phyloP scores from a whole-genome alignment of 2,329 filamentous ascomycete genomes.

The Aspergillus japonicus region DNA sequence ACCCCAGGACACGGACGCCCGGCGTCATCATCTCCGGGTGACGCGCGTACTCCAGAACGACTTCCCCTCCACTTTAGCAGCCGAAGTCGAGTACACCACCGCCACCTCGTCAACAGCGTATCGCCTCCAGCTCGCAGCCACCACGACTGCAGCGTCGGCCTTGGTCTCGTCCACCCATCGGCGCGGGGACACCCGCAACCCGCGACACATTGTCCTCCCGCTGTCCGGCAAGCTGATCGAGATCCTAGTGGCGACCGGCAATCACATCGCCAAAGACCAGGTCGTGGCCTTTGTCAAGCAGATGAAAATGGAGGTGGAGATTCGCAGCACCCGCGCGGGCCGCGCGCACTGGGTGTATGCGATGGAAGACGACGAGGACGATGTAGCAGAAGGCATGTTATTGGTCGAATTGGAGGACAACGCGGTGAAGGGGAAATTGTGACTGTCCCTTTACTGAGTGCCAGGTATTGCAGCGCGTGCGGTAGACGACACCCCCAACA shows the following conservation, averaged over 20 bases:
- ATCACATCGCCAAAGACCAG: constrained; percentile 51
- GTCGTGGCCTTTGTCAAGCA: constrained; percentile 60
- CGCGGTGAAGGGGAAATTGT: constrained; percentile 32
- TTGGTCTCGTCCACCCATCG: constrained; percentile 44
- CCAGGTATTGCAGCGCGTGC: too few species aligned
- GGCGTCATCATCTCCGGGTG: constrained; percentile 54
- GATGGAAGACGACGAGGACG: constrained; percentile 50
- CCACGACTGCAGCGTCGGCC: constrained; percentile 47
- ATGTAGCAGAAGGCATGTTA: constrained; percentile 57
- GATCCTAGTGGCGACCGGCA: constrained; percentile 55
- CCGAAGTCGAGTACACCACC: constrained; percentile 52
- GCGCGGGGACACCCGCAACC: constrained; percentile 51
- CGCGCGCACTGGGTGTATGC: constrained; percentile 53
- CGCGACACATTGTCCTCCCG: constrained; percentile 55
- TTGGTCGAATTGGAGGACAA: constrained; percentile 49
- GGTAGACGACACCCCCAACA: too few species aligned
- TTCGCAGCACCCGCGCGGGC: constrained; percentile 52
- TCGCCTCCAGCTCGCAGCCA: constrained; percentile 48
- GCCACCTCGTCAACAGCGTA: constrained; percentile 42
- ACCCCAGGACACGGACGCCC: constrained; percentile 18
- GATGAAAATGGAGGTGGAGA: constrained; percentile 70
- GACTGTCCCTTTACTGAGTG: too few species aligned
- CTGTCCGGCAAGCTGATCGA: constrained; percentile 61
- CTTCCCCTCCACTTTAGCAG: constrained; percentile 56
- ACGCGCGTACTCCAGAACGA: constrained; percentile 58